Evolutionary conservation across 257 asterid species (phyloP), one percentile per base, ranked within the genome.

Genomic region (Primulina tabacum): DNA sequence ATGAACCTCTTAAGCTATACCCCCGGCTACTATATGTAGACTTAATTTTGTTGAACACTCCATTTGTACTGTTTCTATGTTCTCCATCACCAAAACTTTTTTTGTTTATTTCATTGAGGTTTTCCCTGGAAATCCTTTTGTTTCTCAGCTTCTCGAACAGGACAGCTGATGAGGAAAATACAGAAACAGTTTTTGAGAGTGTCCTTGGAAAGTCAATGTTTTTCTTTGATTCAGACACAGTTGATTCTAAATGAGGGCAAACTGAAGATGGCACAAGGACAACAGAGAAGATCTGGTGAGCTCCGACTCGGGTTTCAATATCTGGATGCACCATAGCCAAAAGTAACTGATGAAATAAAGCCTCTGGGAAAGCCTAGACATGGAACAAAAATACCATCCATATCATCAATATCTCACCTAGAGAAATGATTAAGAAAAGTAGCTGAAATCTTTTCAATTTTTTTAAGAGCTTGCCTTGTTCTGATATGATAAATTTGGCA

Each of bases 241-340:
- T 69, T 34, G 87, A 70, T 74, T 74, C 78, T 32, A 77, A 63
- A 6, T 79, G 78, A 59, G 97, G 99, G 75, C 80, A 76, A 70
- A 93, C 87, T 16, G 99, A 89, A 72, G 99, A 84, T 37, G 98
- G 98, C 50, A 93, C 96, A 37, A 90, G 97, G 63, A 93, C 96
- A 62, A 90, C 97, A 10, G 99, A 87, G 79, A 90, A 93, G 75
- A 93, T 88, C 57, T 85, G 87, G 72, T 93, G 99, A 78, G 96
- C 99, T 74, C 96, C 99, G 24, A 93, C 75, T 60, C 99, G 85
- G 6, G 96, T 93, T 75, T 90, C 96, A 37, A 85, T 91, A 77
- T 93, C 99, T 17, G 91, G 95, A 83, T 93, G 97, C 79, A 85
- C 85, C 99, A 93, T 93, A 32, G 96, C 97, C 67, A 92, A 95